Evolutionary conservation across 768 basidiomycete genomes (phyloP), one percentile per base, ranked within the genome.

Genomic region (Leucocoprinus leucothites): DNA sequence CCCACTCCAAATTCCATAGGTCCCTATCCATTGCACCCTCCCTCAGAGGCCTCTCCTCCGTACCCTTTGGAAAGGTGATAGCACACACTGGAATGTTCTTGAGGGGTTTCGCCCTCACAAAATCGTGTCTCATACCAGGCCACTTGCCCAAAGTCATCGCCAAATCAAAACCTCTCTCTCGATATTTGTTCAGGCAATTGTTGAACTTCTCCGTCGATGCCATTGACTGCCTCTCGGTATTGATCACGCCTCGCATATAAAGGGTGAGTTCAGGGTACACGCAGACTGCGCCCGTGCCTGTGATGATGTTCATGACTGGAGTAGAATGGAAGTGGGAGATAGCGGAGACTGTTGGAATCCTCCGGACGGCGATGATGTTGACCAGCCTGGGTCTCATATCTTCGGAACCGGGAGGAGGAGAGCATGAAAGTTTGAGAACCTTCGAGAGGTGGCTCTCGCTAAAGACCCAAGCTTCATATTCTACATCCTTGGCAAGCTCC

Each of bases 231-330:
- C 44, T 46, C 11, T 45, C 21, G 16, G 52, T 38, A 26, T 53
- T 53, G 22, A 53, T 38, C 1, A 53, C 18, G 6, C 52, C 52
- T 18, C 52, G 25, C 52, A 46, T 48, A 16, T 21, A 28, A 4
- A 57, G 16, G 13, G 56, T 57, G 35, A 49, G 43, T 25, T 57
- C 47, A 13, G 56, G 56, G 34, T 57, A 57, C 18, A 57, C 18
- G 40, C 56, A 57, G 3, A 57, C 22, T 4, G 34, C 42, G 9
- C 56, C 56, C 14, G 42, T 57, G 40, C 48, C 56, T 26, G 56
- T 57, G 18, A 57, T 57, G 56, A 57, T n/a, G 14, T 57, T 57
- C 56, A 57, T 57, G 18, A 57, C 56, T 3, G 47, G 56, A 1
- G 56, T 57, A 16, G 56, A 57, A 40, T 57, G 56, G 31, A 57